Conservation (phyloP, 768 basidiomycete species). For the Suillus spraguei region DNA sequence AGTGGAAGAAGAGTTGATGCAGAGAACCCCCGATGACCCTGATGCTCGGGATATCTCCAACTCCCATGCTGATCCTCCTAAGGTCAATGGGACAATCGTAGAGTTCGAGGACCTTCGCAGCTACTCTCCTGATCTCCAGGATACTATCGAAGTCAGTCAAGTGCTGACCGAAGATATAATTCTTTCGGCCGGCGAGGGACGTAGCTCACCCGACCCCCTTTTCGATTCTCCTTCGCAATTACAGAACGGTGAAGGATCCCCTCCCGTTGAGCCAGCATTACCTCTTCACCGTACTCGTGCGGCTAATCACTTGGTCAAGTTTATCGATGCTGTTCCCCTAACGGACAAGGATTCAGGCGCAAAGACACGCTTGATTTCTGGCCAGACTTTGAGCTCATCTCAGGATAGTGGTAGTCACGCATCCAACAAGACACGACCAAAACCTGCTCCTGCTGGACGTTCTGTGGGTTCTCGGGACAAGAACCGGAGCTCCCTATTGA, state of each 20-base stretch:
- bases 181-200: not conserved
- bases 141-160: constrained; percentile 36
- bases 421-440: constrained; percentile 23
- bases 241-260: constrained; percentile 16
- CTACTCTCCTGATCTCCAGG: constrained; percentile 13
- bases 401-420: constrained; percentile 16
- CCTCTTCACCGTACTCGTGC: constrained; percentile 49
- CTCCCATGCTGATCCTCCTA: constrained; percentile 1
- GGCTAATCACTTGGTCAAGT: constrained; percentile 56
- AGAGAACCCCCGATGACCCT: constrained; percentile 23
- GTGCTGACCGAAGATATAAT: constrained; percentile 2
- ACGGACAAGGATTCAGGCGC: constrained; percentile 33
- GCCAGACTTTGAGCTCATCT: constrained; percentile 12
- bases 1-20: constrained; percentile 37
- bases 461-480: constrained; percentile 44
- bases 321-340: constrained; percentile 42
- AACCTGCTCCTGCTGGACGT: constrained; percentile 55
- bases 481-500: constrained; percentile 55
- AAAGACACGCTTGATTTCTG: constrained; percentile 48
- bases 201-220: constrained; percentile 26
- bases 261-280: constrained; percentile 12
- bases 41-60: constrained; percentile 15
- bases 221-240: constrained; percentile 28
- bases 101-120: constrained; percentile 29
- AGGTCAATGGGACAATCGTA: constrained; percentile 13